phyloP scores from a whole-genome alignment of 2,329 filamentous ascomycete species.

The Chrysosporium queenslandicum region DNA sequence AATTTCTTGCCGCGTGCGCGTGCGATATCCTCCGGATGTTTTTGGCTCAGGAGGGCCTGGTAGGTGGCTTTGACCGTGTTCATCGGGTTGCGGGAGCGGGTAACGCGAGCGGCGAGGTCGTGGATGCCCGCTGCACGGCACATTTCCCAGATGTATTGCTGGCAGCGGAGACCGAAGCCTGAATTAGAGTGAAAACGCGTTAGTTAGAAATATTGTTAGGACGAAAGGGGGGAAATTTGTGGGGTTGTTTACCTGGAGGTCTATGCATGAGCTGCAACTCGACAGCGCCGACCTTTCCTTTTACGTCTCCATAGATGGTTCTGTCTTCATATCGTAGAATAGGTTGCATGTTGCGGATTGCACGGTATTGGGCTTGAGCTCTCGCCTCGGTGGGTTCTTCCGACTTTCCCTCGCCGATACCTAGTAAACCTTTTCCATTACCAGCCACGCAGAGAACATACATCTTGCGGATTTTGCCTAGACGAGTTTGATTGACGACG shows the following conservation, averaged over 20 bases:
- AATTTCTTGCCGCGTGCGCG: conserved; percentile 85
- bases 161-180: conserved; percentile 92
- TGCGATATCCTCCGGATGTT: conserved; percentile 80
- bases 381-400: conserved; percentile 59
- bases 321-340: conserved; percentile 81
- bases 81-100: conserved; percentile 87
- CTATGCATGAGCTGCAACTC: conserved; percentile 71
- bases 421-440: conserved; percentile 74
- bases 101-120: conserved; percentile 74
- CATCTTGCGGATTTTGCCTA: conserved; percentile 76
- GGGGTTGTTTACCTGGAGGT: conserved; percentile 60
- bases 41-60: conserved; percentile 71
- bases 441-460: conserved; percentile 76
- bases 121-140: conserved; percentile 75
- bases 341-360: conserved; percentile 88
- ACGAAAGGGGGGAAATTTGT: not conserved
- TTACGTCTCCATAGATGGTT: conserved; percentile 79
- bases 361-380: conserved; percentile 65
- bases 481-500: conserved; percentile 87
- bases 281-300: conserved; percentile 77
- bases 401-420: conserved; percentile 83
- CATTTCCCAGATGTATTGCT: conserved; percentile 89
- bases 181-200: not conserved
- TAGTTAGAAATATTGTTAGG: not conserved
- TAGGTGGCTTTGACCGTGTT: conserved; percentile 92